Evolutionary conservation across 2,329 filamentous ascomycete genomes (phyloP).

Genomic region (Colletotrichum sp.): DNA sequence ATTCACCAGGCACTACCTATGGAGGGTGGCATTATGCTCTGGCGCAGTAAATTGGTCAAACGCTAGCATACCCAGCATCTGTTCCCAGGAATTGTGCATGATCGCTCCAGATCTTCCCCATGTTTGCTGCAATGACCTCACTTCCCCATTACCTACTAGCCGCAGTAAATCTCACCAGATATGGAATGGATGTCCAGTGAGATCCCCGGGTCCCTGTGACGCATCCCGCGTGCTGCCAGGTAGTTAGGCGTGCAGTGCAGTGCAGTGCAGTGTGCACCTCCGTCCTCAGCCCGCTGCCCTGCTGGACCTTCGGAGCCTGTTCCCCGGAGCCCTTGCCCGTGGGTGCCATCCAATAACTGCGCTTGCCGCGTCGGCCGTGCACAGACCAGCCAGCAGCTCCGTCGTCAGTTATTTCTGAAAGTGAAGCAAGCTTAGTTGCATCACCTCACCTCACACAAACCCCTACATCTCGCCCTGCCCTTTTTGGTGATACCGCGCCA

Average conservation of each 20-base stretch:
- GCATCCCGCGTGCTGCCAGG: not conserved
- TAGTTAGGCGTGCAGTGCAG: not conserved
- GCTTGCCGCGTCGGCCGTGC: not conserved
- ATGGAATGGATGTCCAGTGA: not conserved
- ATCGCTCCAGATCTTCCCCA: not conserved
- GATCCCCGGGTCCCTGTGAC: not conserved
- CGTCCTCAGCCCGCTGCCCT: not conserved
- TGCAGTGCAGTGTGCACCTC: not conserved
- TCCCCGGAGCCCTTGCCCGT: not conserved
- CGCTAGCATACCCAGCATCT: not conserved
- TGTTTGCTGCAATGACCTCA: not conserved
- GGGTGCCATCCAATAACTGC: conserved; percentile 4
- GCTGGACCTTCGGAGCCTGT: not conserved
- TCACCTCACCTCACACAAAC: conserved; percentile 1
- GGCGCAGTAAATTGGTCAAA: not conserved
- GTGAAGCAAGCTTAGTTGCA: conserved; percentile 4
- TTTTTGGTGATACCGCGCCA: conserved; percentile 7
- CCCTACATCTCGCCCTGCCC: not conserved
- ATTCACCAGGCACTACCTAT: not conserved
- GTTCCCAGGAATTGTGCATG: not conserved
- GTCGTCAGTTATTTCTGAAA: conserved; percentile 10
- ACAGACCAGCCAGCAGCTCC: conserved; percentile 1
- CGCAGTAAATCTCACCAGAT: not conserved
- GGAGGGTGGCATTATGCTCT: not conserved
- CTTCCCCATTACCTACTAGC: not conserved